Evolutionary conservation across 2,329 filamentous ascomycete genomes (phyloP).

Genomic region (Macrophomina phaseolina): DNA sequence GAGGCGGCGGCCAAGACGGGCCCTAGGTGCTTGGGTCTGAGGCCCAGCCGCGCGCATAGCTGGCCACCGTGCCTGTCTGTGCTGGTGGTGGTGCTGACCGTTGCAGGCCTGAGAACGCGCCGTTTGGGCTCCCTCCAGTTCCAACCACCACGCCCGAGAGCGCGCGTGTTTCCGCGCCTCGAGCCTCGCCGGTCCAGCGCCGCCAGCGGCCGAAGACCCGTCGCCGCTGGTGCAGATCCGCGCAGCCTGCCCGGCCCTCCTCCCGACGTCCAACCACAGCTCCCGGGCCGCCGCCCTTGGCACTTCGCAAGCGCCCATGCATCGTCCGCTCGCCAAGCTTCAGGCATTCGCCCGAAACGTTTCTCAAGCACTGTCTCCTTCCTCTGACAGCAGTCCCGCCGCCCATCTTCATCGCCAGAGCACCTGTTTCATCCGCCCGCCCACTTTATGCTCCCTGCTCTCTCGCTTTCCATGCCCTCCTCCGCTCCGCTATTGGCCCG

Average conservation of each 20-base stretch:
- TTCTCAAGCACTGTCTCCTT: slow-evolving; percentile 13
- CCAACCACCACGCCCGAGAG: background rate
- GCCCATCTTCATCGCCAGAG: slow-evolving; percentile 2
- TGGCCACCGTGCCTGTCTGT: background rate
- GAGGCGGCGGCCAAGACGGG: slow-evolving; percentile 11
- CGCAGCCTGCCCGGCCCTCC: background rate
- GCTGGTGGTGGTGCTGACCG: background rate
- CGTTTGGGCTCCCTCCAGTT: slow-evolving; percentile 2
- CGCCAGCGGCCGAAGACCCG: background rate
- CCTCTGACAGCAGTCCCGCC: slow-evolving; percentile 6
- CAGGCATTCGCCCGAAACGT: slow-evolving; percentile 13
- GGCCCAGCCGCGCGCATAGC: slow-evolving; percentile 9
- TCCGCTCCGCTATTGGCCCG: background rate
- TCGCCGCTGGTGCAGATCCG: slow-evolving; percentile 6
- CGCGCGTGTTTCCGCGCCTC: no score
- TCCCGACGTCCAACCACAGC: slow-evolving; percentile 13
- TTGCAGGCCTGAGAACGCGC: background rate
- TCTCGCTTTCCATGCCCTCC: background rate
- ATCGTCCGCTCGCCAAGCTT: slow-evolving; percentile 11
- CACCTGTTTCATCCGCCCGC: background rate
- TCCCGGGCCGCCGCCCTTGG: background rate
- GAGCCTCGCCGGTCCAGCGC: background rate
- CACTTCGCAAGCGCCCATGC: background rate
- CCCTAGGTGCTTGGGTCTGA: slow-evolving; percentile 5
- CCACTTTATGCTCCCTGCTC: background rate